These are phyloP conservation scores for Trichomonas gallinae DNA, from an alignment of 208 protist genomes.

Conservation along the genomic window DNA sequence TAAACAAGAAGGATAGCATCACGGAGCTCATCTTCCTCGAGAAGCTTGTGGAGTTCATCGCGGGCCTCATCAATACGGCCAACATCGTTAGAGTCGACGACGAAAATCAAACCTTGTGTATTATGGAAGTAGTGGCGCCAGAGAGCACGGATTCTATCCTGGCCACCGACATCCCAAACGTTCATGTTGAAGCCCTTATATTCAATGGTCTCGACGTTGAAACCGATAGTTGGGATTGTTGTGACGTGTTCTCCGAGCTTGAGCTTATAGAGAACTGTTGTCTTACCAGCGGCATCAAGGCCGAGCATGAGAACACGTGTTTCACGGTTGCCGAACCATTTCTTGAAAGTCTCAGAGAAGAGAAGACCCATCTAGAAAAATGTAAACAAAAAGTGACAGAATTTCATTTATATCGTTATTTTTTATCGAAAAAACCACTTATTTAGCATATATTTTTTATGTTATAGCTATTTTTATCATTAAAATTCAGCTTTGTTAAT, in stretches of 20 bases:
- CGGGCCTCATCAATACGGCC: conserved; percentile 57
- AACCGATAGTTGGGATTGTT: conserved; percentile 68
- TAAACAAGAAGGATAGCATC: conserved; percentile 85
- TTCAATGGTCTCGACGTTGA: conserved; percentile 75
- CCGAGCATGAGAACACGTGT: conserved; percentile 89
- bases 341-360: conserved; percentile 26
- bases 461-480: too few relatives aligned
- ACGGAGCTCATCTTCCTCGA: conserved; percentile 81
- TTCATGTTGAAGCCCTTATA: conserved; percentile 90
- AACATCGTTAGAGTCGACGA: conserved; percentile 82
- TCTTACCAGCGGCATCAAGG: conserved; percentile 85
- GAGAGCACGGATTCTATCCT: conserved; percentile 71
- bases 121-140: conserved; percentile 85
- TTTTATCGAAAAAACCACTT: too few relatives aligned
- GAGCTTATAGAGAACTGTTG: conserved; percentile 83
- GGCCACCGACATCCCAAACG: conserved; percentile 87
- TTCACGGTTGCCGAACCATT: conserved; percentile 75
- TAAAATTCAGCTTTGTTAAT: too few relatives aligned
- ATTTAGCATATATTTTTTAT: too few relatives aligned
- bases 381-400: background rate
- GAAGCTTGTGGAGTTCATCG: conserved; percentile 62
- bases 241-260: conserved; percentile 79
- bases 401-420: background rate
- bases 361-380: conserved; percentile 29
- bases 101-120: conserved; percentile 84